Evolutionary conservation across 2,329 filamentous ascomycete species (phyloP), one percentile per base, ranked within the genome.

Genomic region (Aspergillus aculeatinus): DNA sequence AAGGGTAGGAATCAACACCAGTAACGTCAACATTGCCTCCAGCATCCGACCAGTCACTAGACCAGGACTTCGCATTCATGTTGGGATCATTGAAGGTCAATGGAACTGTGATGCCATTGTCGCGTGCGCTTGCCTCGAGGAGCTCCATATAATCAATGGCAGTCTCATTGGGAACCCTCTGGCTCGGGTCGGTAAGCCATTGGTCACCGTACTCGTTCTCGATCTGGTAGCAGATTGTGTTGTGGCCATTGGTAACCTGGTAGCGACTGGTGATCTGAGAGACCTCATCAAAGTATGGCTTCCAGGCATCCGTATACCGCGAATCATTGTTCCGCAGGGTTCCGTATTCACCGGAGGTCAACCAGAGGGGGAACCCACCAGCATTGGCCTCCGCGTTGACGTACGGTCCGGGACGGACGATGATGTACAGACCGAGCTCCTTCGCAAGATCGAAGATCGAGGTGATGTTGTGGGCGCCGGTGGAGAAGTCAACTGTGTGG

Each of bases 351-450:
- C 84, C 86, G 0, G 85, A 87, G 0, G 85, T 87, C 5, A 85
- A 70, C 85, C 86, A 89, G 1, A 86, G 74, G 0, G 86, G 84
- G 59, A 87, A 85, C 0, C 86, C 86, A 33, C 87, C 86, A 1
- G 82, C 85, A 62, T 83, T 87, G 3, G 84, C 79, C 68, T 88
- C 87, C 1, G 85, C 86, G 62, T 88, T 89, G 59, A 86, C 81
- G 59, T 88, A 89, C 0, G 85, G 85, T 0, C 86, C 85, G 0
- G 85, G 84, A 0, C 85, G 77, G 1, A 82, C 79, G 29, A 86
- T 80, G 44, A 85, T 78, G 63, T 85, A 85, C 44, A 85, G 72
- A 2, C 83, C 83, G 25, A 84, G 72, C 44, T 83, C 77, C 63
- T 84, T 80, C 3, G 83, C 83, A 27, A 84, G 75, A 29, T 82